Evolutionary conservation across 202 grass and related monocot species (phyloP), one percentile per base, ranked within the genome.

Genomic region (Zoysia matrella): DNA sequence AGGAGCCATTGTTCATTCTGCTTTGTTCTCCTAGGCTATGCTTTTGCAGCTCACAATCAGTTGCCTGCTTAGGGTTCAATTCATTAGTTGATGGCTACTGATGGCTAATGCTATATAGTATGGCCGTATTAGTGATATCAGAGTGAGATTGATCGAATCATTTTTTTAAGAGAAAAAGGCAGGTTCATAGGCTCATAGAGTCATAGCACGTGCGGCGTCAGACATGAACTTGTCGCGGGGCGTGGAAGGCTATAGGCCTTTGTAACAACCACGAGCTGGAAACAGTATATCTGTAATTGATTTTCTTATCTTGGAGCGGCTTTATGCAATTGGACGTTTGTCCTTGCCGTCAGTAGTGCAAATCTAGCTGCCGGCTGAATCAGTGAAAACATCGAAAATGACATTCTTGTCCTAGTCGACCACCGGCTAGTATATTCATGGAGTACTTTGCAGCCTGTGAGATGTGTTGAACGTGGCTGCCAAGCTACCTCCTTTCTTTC

Each of bases 151-250:
- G 1, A 6, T 56, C 10, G 9, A 22, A 79, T 10, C 76, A 63
- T 15, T 11, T 47, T 75, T 57, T 6, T 57, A 30, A 43, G 45
- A 18, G 11, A 30, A 10, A 61, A 61, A 7, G 58, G 9, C 58
- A 61, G 7, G 16, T 30, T 61, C 18, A 58, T 61, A 61, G 58
- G 11, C 30, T 71, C 13, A 13, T 49, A 69, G 30, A 36, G 30
- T 63, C 9, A 8, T 62, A 70, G 5, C 70, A 75, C 75, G 70
- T 74, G 61, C 74, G 52, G 69, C 2, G 4, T 70, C 68, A 64
- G 79, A 13, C 3, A 18, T 15, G 45, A 53, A 48, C 41, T 71
- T 77, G 52, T 71, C 10, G 5, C 53, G 8, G 7, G 1, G 6
- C 73, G 57, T 7, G 14, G 30, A 36, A 36, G 30, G 30, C 30